phyloP scores from a whole-genome alignment of 1,139 yeast genomes.

The Pichia sp. region DNA sequence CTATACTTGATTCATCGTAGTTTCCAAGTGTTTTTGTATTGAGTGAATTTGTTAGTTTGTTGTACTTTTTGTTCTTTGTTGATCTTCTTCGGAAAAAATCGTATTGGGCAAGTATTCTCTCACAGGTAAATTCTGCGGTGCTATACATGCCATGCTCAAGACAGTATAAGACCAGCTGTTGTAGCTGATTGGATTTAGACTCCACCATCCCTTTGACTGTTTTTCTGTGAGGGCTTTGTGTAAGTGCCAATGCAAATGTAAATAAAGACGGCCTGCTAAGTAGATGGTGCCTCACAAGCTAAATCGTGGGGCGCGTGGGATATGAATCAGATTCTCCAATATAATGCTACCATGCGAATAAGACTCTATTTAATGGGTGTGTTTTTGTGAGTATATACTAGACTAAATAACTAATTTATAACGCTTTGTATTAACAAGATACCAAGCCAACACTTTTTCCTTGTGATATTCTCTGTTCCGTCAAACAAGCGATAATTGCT shows the following conservation, averaged over 20 bases:
- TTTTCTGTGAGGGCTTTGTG: not conserved
- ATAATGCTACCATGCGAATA: too few relatives aligned
- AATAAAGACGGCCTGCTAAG: too few relatives aligned
- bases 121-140: constrained; percentile 79
- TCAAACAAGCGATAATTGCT: constrained; percentile 92
- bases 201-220: constrained; percentile 10
- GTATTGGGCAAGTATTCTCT: constrained; percentile 51
- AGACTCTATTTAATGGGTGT: too few relatives aligned
- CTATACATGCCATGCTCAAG: constrained; percentile 61
- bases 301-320: too few relatives aligned
- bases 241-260: not conserved
- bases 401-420: not conserved
- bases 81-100: constrained; percentile 5
- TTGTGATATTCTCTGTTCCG: constrained; percentile 63
- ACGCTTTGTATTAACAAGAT: not conserved
- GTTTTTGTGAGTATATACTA: too few relatives aligned
- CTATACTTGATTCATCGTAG: not conserved
- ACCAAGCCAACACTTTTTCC: constrained; percentile 69
- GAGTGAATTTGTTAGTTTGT: not conserved
- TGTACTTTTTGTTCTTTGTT: not conserved
- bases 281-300: too few relatives aligned
- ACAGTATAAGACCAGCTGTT: constrained; percentile 42
- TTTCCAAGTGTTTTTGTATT: not conserved
- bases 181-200: constrained; percentile 24
- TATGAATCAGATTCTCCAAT: too few relatives aligned